Evolutionary conservation across 2,329 filamentous ascomycete genomes (phyloP).

Genomic region (Amauroascus verrucosus): DNA sequence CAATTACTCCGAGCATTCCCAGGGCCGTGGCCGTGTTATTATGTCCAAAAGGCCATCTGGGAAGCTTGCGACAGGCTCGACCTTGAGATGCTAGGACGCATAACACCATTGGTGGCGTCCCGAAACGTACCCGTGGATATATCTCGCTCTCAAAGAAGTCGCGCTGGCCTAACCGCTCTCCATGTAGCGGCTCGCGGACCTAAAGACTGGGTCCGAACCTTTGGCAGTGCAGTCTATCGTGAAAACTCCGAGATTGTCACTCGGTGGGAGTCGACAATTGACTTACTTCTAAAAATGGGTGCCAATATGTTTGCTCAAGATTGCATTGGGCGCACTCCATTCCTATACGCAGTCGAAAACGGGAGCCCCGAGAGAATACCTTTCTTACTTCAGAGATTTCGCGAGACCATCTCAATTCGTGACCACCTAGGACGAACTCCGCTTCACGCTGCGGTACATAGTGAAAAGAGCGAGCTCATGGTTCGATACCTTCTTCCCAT

Average conservation of each 20-base stretch:
- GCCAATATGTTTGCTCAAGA: slow-evolving; percentile 29
- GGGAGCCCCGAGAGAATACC: slow-evolving; percentile 21
- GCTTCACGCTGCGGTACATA: slow-evolving; percentile 6
- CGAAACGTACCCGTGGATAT: neutral
- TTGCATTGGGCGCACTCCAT: slow-evolving; percentile 30
- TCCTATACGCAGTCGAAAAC: slow-evolving; percentile 31
- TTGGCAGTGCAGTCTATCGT: neutral
- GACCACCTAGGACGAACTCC: slow-evolving; percentile 5
- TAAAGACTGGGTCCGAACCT: neutral
- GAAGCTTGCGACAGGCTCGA: slow-evolving; percentile 5
- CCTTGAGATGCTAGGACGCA: neutral
- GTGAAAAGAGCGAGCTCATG: slow-evolving; percentile 4
- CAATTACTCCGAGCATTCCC: slow-evolving; percentile 1
- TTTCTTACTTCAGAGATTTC: slow-evolving; percentile 3
- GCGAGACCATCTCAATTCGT: neutral
- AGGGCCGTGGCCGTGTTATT: slow-evolving; percentile 6
- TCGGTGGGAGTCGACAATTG: slow-evolving; percentile 4
- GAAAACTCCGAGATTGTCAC: neutral
- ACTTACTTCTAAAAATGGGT: slow-evolving; percentile 20
- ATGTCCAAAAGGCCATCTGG: slow-evolving; percentile 6
- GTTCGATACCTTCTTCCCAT: neutral
- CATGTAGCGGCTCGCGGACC: slow-evolving; percentile 8
- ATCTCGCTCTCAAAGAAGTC: neutral
- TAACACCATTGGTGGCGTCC: neutral
- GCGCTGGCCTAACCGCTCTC: neutral